A percentile compares a stretch with the other conserved stretches of the same genome.
Conservation (phyloP, 352 stramenopile species). For the Phytopythium vexans region DNA sequence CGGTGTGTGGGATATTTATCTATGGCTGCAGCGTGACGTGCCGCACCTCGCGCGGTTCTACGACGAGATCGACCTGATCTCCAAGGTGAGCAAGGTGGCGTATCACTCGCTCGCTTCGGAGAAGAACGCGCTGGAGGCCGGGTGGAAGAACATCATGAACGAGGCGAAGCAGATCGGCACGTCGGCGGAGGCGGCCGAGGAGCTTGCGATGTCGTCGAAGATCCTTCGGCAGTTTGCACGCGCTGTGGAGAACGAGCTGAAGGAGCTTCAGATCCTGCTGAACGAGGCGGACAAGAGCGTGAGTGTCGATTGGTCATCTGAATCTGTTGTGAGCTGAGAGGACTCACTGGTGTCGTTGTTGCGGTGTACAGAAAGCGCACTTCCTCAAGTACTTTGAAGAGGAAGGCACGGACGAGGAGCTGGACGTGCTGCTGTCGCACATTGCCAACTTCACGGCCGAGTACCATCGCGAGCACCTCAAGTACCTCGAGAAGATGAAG, state of each 20-base stretch:
- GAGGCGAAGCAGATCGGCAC: slow-evolving; percentile 37
- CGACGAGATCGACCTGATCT: slow-evolving; percentile 71
- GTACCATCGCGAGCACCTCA: slow-evolving; percentile 67
- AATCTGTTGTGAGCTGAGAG: background rate
- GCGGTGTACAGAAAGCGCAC: slow-evolving; percentile 42
- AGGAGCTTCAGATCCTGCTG: slow-evolving; percentile 42
- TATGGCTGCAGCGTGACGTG: slow-evolving; percentile 38
- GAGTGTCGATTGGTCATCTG: slow-evolving; percentile 9
- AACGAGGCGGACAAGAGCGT: slow-evolving; percentile 53
- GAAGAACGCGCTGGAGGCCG: slow-evolving; percentile 67
- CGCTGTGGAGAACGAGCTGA: slow-evolving; percentile 59
- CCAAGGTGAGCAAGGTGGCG: slow-evolving; percentile 71
- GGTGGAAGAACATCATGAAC: slow-evolving; percentile 45
- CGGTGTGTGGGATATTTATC: background rate
- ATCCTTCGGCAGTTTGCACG: slow-evolving; percentile 58
- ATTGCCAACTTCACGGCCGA: slow-evolving; percentile 76
- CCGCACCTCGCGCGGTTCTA: slow-evolving; percentile 73
- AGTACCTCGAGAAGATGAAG: slow-evolving; percentile 55
- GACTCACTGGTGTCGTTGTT: background rate
- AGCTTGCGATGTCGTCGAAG: slow-evolving; percentile 32
- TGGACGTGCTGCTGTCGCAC: slow-evolving; percentile 69
- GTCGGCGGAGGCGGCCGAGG: slow-evolving; percentile 18
- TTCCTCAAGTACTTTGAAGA: slow-evolving; percentile 86
- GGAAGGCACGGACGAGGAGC: slow-evolving; percentile 70
- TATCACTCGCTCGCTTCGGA: slow-evolving; percentile 60